phyloP scores from a whole-genome alignment of 1,284 basidiomycete species.

The Peniophora sp. region DNA sequence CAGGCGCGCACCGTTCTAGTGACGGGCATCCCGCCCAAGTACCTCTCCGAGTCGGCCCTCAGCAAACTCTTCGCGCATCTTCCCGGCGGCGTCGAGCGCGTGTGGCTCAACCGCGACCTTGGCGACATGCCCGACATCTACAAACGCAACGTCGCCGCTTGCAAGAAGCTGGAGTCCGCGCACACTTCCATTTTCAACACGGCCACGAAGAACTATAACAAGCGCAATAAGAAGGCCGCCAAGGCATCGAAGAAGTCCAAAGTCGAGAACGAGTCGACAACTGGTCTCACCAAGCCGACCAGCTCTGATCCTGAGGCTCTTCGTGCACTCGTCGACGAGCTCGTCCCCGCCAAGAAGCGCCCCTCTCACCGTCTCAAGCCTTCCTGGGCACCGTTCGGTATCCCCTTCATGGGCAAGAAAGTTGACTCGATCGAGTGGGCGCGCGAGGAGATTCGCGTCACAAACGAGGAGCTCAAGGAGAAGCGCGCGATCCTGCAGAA shows the following conservation, averaged over 20 bases:
- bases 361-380: constrained; percentile 73
- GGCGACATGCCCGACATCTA: constrained; percentile 81
- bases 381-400: constrained; percentile 46
- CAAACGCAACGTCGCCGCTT: constrained; percentile 70
- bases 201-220: constrained; percentile 59
- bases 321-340: constrained; percentile 37
- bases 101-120: constrained; percentile 87
- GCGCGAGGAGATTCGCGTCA: constrained; percentile 56
- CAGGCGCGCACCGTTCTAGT: constrained; percentile 87
- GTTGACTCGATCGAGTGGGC: constrained; percentile 93
- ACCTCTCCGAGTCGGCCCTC: constrained; percentile 63
- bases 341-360: constrained; percentile 63
- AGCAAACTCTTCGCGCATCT: constrained; percentile 62
- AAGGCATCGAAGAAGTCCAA: constrained; percentile 21
- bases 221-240: constrained; percentile 33
- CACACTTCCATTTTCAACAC: constrained; percentile 72
- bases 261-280: constrained; percentile 7
- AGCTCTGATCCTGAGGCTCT: constrained; percentile 36
- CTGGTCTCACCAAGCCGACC: constrained; percentile 27
- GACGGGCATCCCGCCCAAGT: constrained; percentile 80
- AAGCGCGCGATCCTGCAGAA: constrained; percentile 30
- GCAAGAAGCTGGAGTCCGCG: constrained; percentile 77
- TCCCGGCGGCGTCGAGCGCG: constrained; percentile 78
- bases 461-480: constrained; percentile 42
- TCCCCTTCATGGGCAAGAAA: constrained; percentile 71